These are phyloP conservation scores for Magnaporthiopsis poae DNA, from an alignment of 2,329 filamentous ascomycete genomes.

Conservation along the genomic window DNA sequence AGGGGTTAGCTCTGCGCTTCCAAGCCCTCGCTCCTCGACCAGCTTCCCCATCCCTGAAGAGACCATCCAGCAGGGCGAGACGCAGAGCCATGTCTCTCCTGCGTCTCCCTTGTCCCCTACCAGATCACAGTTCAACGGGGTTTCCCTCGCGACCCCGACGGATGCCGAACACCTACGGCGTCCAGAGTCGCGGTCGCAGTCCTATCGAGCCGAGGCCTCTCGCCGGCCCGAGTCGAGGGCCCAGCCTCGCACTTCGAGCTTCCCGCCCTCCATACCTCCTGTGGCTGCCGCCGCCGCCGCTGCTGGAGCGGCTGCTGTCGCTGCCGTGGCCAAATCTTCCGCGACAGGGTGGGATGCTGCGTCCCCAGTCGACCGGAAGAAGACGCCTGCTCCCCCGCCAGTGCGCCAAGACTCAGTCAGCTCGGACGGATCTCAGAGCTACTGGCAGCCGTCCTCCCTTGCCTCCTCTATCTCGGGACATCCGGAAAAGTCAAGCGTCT, in stretches of 20 bases:
- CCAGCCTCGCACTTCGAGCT: not conserved
- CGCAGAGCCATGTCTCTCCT: not conserved
- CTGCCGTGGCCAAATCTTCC: constrained; percentile 14
- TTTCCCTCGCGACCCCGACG: not conserved
- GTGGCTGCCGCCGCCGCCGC: constrained; percentile 13
- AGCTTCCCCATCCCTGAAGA: constrained; percentile 5
- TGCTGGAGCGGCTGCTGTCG: constrained; percentile 8
- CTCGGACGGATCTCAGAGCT: constrained; percentile 2
- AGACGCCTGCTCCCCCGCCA: constrained; percentile 16
- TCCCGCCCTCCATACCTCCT: constrained; percentile 6
- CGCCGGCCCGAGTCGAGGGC: not conserved
- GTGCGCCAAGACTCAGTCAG: constrained; percentile 15
- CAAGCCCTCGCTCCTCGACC: constrained; percentile 14
- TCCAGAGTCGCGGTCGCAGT: constrained; percentile 12
- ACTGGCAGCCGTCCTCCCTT: constrained; percentile 32
- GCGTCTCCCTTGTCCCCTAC: not conserved
- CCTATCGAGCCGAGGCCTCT: not conserved
- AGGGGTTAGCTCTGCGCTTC: constrained; percentile 10
- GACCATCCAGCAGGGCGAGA: not conserved
- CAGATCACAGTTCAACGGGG: not conserved
- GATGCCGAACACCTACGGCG: not conserved
- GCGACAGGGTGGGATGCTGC: not conserved
- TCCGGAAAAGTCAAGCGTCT: constrained; percentile 27
- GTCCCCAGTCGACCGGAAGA: constrained; percentile 16
- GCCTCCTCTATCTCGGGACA: not conserved